These are phyloP conservation scores for Candida alai DNA, from an alignment of 805 yeast species.

Conservation along the genomic window DNA sequence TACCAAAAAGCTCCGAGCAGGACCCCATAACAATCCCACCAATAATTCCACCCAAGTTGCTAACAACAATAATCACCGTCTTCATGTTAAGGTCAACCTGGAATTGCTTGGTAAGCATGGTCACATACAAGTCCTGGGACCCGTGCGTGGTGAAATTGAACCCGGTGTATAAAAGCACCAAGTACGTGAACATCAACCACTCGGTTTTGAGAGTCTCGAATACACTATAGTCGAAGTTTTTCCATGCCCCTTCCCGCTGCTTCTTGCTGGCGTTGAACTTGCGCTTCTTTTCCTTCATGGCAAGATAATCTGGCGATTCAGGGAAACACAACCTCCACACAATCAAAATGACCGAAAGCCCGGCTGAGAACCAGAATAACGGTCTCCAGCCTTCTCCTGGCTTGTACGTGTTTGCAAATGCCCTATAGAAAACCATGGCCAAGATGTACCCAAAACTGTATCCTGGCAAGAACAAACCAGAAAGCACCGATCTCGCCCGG, in stretches of 20 bases:
- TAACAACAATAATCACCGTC: conserved; percentile 39
- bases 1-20: conserved; percentile 31
- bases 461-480: conserved; percentile 77
- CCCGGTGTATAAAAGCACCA: conserved; percentile 46
- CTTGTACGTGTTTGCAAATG: conserved; percentile 47
- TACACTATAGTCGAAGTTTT: conserved; percentile 6
- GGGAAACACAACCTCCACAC: conserved; percentile 31
- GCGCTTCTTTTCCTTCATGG: conserved; percentile 11
- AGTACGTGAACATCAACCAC: conserved; percentile 59
- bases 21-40: conserved; percentile 46
- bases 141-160: conserved; percentile 42
- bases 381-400: conserved; percentile 56
- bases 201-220: conserved; percentile 33
- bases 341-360: conserved; percentile 38
- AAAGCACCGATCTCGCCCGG: conserved; percentile 53
- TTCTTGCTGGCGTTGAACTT: conserved; percentile 19
- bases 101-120: conserved; percentile 32
- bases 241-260: conserved; percentile 17
- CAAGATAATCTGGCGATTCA: conserved; percentile 47
- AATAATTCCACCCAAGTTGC: conserved; percentile 38
- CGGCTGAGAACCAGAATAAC: conserved; percentile 68
- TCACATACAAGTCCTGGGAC: conserved; percentile 41
- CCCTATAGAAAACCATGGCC: conserved; percentile 63
- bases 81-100: conserved; percentile 28
- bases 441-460: conserved; percentile 67